Evolutionary conservation across 805 yeast species (phyloP).

Genomic region (Torulaspora gathmanii): DNA sequence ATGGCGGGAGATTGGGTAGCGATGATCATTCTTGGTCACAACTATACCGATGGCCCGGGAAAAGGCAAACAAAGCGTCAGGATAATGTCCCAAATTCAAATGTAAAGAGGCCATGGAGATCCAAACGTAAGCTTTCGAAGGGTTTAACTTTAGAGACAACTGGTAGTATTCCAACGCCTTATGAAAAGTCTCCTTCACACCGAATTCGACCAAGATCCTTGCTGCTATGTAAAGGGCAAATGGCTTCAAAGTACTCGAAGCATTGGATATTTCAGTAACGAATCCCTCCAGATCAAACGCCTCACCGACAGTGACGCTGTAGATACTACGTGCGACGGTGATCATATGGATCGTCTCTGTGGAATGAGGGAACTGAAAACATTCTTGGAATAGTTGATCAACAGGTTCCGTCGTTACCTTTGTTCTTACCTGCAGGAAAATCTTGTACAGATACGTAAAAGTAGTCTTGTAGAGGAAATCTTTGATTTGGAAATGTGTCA

Average conservation of each 20-base stretch:
- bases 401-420: neutral
- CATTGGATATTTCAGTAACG: conserved; percentile 7
- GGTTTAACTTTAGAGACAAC: conserved; percentile 15
- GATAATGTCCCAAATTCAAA: conserved; percentile 52
- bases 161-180: conserved; percentile 23
- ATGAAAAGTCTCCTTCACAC: conserved; percentile 13
- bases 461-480: conserved; percentile 16
- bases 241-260: conserved; percentile 8
- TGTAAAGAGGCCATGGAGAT: conserved; percentile 60
- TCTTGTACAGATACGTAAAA: conserved; percentile 16
- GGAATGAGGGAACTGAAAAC: conserved; percentile 13
- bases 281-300: conserved; percentile 8
- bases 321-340: conserved; percentile 5
- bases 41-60: conserved; percentile 54
- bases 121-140: conserved; percentile 53
- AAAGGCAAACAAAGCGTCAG: conserved; percentile 64
- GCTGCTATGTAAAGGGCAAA: conserved; percentile 19
- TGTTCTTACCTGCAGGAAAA: conserved; percentile 10
- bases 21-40: conserved; percentile 6
- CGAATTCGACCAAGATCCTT: conserved; percentile 14
- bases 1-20: conserved; percentile 5
- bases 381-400: neutral
- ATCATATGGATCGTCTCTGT: conserved; percentile 13
- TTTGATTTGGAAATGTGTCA: conserved; percentile 5
- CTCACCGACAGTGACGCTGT: conserved; percentile 11